Base-by-base conservation (phyloP, 192 early-diverging fungal species). In the Umbelopsis vinacea region DNA sequence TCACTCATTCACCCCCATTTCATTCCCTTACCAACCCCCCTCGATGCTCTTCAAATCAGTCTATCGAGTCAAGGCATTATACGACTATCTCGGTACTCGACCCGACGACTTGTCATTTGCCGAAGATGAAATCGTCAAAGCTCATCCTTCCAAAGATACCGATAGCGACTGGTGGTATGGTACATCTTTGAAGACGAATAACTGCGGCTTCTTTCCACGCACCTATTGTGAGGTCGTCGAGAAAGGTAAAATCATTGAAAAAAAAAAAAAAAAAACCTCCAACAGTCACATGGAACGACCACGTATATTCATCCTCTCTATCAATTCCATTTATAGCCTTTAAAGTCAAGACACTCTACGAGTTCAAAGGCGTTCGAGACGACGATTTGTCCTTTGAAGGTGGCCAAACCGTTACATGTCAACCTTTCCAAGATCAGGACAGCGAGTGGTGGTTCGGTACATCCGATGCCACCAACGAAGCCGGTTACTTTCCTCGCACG, bases 161-260 rank as follows among this genome's bases (percentile, higher is more conserved):
- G 74, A 87, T 21, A 89, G 88, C 37, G 90, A 92, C 52, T 92
- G 91, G 91, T 81, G 89, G 67, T 89, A 80, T 80, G 89, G 91
- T 22, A 79, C 75, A 19, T 72, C 70, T 6, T 43, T 77, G 22
- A 66, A 74, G 19, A 74, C 73, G 0, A 74, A 84, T 11, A 52
- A 53, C n/a, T 72, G 69, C 35, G 91, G 91, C 6, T 92, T 88
- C 80, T 89, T 91, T 71, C 91, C 91, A 50, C 72, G 76, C 19
- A 86, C 80, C 37, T 92, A 86, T 79, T 81, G 83, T n/a, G 85
- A 89, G 70, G 70, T 78, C 3, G 45, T 73, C 33, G 71, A 76
- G 76, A 40, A 84, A 81, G 76, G 74, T 74, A 73, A 48, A 4
- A 1, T 47, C 38, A 40, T 40, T 8, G 8, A 40, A n/a, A n/a